Evolutionary conservation across 495 filamentous ascomycete species (phyloP).

Genomic region (Xylaria acuta): DNA sequence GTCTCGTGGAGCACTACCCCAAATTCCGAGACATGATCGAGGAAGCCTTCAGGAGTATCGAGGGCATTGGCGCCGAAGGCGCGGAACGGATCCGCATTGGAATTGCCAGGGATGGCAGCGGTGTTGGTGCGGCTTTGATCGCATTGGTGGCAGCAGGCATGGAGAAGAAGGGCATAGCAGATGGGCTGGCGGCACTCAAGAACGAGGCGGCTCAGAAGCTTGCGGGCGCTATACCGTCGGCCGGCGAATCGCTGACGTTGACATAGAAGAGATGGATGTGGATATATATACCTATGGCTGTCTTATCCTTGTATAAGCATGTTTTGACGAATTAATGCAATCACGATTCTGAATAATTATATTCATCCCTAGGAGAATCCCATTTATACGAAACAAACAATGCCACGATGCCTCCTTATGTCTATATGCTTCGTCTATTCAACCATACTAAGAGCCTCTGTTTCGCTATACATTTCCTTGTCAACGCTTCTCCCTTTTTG

Average conservation of each 20-base stretch:
- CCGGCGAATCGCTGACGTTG: constrained; percentile 32
- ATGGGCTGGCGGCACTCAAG: constrained; percentile 32
- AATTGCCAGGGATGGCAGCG: constrained; percentile 91
- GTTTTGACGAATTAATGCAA: constrained; percentile 37
- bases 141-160: constrained; percentile 71
- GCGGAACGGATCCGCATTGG: constrained; percentile 86
- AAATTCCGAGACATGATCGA: constrained; percentile 79
- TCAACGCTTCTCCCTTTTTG: not conserved
- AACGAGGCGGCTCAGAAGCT: constrained; percentile 32
- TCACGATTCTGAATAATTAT: constrained; percentile 27
- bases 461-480: not conserved
- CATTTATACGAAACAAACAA: not conserved
- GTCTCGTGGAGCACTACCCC: constrained; percentile 90
- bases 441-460: not conserved
- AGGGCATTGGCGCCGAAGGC: constrained; percentile 72
- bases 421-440: constrained; percentile 13
- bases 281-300: not conserved
- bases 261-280: constrained; percentile 33
- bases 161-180: constrained; percentile 46
- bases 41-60: constrained; percentile 74
- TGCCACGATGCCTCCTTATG: not conserved
- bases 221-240: constrained; percentile 30
- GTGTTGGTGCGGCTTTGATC: constrained; percentile 90
- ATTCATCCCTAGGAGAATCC: not conserved
- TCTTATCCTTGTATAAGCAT: constrained; percentile 19